phyloP scores from a whole-genome alignment of 805 yeast genomes.

The Kodamaea fukazawae region DNA sequence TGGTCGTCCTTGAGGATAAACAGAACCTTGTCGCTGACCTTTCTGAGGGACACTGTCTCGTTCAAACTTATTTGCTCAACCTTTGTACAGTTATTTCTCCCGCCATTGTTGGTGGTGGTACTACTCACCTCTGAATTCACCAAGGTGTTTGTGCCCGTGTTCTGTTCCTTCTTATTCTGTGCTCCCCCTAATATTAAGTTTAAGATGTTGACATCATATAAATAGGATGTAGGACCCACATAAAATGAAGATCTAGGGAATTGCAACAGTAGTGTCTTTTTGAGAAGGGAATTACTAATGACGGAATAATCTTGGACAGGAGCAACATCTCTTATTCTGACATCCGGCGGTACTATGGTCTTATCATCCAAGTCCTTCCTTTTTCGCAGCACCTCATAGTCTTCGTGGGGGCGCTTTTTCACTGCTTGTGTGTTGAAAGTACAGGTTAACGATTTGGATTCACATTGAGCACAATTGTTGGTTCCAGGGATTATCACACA shows the following conservation, averaged over 20 bases:
- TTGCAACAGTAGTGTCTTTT: conserved; percentile 71
- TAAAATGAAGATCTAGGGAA: conserved; percentile 87
- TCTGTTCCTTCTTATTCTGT: conserved; percentile 18
- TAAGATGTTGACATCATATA: conserved; percentile 70
- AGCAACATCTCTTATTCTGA: conserved; percentile 48
- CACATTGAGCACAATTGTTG: conserved; percentile 72
- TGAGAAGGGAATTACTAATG: conserved; percentile 60
- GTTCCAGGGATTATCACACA: conserved; percentile 69
- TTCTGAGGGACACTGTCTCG: conserved; percentile 64
- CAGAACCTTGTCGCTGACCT: conserved; percentile 72
- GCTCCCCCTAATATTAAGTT: conserved; percentile 46
- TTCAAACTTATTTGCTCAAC: conserved; percentile 79
- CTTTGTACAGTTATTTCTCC: conserved; percentile 19
- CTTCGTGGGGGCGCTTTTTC: conserved; percentile 32
- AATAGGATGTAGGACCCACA: conserved; percentile 79
- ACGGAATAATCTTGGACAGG: conserved; percentile 69
- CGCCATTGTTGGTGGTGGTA: conserved; percentile 5
- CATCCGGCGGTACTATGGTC: conserved; percentile 36
- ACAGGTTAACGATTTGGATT: conserved; percentile 68
- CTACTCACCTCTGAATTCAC: conserved; percentile 9
- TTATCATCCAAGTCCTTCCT: conserved; percentile 15
- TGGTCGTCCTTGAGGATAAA: conserved; percentile 81
- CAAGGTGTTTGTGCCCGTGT: conserved; percentile 5
- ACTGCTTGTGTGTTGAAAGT: conserved; percentile 62
- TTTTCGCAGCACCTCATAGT: conserved; percentile 10